A percentile compares a stretch with the other conserved stretches of the same genome.
Conservation (phyloP, 768 basidiomycete species). For the Astraeus odoratus region DNA sequence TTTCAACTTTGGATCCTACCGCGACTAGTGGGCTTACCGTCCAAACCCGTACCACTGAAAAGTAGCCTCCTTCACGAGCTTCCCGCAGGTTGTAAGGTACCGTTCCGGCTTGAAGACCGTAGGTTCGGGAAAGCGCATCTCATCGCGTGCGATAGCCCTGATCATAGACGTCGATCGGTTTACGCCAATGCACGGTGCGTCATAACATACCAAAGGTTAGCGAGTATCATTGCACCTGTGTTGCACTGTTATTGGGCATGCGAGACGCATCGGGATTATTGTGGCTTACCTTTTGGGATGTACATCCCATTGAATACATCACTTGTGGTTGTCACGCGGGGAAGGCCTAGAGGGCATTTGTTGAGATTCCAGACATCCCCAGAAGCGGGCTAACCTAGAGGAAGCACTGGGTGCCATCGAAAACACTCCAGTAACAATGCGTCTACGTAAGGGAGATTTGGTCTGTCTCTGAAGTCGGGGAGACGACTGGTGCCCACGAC, state of each 20-base stretch:
- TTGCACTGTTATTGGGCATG: not conserved
- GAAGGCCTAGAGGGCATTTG: slow-evolving; percentile 11
- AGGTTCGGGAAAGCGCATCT: not conserved
- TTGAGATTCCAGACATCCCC: not conserved
- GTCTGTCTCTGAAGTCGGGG: slow-evolving; percentile 22
- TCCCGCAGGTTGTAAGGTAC: not conserved
- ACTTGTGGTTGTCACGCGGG: slow-evolving; percentile 16
- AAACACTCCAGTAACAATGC: slow-evolving; percentile 26
- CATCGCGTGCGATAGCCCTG: not conserved
- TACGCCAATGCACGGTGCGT: not conserved
- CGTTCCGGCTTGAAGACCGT: not conserved
- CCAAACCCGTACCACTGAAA: slow-evolving; percentile 18
- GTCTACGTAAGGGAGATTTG: slow-evolving; percentile 25
- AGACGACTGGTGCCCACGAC: slow-evolving; percentile 25
- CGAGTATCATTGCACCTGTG: slow-evolving; percentile 16
- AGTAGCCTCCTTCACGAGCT: not conserved
- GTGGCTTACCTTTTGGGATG: slow-evolving; percentile 20
- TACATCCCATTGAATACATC: slow-evolving; percentile 26
- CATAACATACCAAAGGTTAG: slow-evolving; percentile 18
- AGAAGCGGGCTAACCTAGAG: slow-evolving; percentile 17
- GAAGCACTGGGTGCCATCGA: slow-evolving; percentile 25
- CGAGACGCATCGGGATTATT: not conserved
- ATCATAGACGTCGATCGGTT: not conserved
- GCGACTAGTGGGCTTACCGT: slow-evolving; percentile 11
- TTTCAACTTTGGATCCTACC: not conserved